A percentile compares a stretch with the other conserved stretches of the same genome.
Conservation (phyloP, 2,329 filamentous ascomycete species). For the Chaetomiaceae sp. region DNA sequence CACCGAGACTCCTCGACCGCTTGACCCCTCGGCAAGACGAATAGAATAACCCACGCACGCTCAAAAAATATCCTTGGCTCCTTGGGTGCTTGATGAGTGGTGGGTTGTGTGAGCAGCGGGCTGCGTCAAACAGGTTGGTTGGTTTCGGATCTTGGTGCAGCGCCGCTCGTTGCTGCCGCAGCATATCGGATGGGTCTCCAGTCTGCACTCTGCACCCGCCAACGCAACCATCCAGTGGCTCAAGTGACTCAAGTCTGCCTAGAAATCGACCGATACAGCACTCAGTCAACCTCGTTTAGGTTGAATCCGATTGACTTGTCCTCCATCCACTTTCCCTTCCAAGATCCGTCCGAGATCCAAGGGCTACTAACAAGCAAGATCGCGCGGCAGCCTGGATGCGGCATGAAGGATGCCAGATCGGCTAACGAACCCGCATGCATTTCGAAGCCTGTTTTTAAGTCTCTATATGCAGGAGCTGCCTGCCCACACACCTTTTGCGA, state of each 20-base stretch:
- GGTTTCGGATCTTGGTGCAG: slow-evolving; percentile 17
- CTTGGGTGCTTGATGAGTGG: slow-evolving; percentile 6
- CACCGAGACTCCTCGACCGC: background rate
- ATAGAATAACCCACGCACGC: slow-evolving; percentile 2
- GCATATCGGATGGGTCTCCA: background rate
- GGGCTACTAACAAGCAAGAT: too few relatives aligned
- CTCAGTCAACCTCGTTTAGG: background rate
- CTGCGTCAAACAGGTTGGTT: slow-evolving; percentile 17
- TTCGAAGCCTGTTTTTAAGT: slow-evolving; percentile 2
- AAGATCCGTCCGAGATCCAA: background rate
- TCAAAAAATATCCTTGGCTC: background rate
- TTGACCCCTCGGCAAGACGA: slow-evolving; percentile 13
- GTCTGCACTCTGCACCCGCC: background rate
- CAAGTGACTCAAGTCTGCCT: slow-evolving; percentile 19
- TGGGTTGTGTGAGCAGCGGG: too few relatives aligned
- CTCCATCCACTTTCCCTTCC: background rate
- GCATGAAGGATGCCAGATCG: background rate
- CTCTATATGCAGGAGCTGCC: slow-evolving; percentile 1
- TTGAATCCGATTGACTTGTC: background rate
- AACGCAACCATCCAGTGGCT: slow-evolving; percentile 2
- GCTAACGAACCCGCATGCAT: background rate
- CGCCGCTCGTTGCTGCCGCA: slow-evolving; percentile 18
- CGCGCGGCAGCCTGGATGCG: slow-evolving; percentile 14
- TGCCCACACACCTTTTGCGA: background rate
- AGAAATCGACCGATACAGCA: slow-evolving; percentile 6